Percentiles rank a stretch among this genome's conserved stretches.
phyloP scores from a whole-genome alignment of 306 rosid genomes.

The Cucumis hystrix region DNA sequence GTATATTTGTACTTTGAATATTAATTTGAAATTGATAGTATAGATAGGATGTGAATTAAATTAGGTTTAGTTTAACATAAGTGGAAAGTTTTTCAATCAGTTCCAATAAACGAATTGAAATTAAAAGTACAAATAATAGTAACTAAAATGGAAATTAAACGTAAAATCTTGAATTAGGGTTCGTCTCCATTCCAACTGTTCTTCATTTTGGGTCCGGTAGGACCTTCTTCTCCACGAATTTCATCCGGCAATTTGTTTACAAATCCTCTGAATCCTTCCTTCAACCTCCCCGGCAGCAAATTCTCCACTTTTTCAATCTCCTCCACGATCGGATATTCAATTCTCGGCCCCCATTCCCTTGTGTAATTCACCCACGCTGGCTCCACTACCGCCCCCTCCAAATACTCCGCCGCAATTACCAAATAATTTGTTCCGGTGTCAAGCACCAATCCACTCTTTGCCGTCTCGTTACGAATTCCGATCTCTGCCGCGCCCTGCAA shows the following conservation, averaged over 20 bases:
- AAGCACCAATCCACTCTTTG: conserved; percentile 29
- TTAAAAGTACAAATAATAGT: not conserved
- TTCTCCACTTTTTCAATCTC: conserved; percentile 33
- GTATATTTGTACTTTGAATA: too few species aligned
- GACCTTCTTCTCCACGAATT: conserved; percentile 57
- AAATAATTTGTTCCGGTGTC: conserved; percentile 25
- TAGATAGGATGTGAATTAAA: too few species aligned
- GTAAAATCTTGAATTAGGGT: not conserved
- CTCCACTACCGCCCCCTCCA: conserved; percentile 20
- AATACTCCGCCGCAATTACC: conserved; percentile 36
- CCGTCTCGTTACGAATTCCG: conserved; percentile 55
- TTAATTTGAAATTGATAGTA: too few species aligned
- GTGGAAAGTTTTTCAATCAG: too few species aligned
- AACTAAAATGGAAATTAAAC: not conserved
- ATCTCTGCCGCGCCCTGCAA: conserved; percentile 41
- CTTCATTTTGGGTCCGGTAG: conserved; percentile 68
- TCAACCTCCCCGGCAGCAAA: conserved; percentile 24
- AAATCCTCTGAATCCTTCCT: conserved; percentile 10
- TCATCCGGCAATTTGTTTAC: conserved; percentile 36
- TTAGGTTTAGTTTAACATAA: too few species aligned
- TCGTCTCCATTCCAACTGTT: conserved; percentile 65
- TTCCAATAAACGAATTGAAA: not conserved
- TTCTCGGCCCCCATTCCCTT: conserved; percentile 65
- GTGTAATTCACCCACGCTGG: conserved; percentile 54
- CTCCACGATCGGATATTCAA: conserved; percentile 21